These are phyloP conservation scores for Thraustochytrium striatum DNA, from an alignment of 352 stramenopile species.

Conservation along the genomic window DNA sequence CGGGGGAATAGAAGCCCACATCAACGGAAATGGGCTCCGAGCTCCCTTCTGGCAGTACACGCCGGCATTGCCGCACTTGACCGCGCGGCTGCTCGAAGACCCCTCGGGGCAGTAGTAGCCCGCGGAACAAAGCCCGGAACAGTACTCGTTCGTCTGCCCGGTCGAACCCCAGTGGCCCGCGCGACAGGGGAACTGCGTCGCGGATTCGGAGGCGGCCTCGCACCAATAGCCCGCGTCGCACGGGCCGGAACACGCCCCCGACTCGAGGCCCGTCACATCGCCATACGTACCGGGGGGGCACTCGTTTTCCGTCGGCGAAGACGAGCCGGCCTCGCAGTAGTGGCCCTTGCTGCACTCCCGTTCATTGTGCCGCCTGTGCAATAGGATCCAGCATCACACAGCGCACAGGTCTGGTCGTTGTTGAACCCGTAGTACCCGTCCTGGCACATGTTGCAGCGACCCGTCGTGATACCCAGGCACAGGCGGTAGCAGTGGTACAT, in stretches of 20 bases:
- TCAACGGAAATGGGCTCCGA: slow-evolving; percentile 3
- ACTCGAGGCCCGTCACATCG: slow-evolving; percentile 18
- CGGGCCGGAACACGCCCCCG: slow-evolving; percentile 11
- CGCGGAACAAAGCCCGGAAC: slow-evolving; percentile 30
- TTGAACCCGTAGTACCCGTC: slow-evolving; percentile 43
- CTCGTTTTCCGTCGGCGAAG: slow-evolving; percentile 21
- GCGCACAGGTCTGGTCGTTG: slow-evolving; percentile 51
- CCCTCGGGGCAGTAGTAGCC: slow-evolving; percentile 49
- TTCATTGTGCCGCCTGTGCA: background rate
- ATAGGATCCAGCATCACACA: slow-evolving; percentile 60
- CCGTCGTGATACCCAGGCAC: slow-evolving; percentile 30
- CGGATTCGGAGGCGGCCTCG: background rate
- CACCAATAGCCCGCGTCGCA: slow-evolving; percentile 47
- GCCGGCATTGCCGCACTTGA: slow-evolving; percentile 31
- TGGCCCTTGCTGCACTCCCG: slow-evolving; percentile 52
- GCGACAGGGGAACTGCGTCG: slow-evolving; percentile 45
- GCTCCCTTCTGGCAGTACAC: slow-evolving; percentile 48
- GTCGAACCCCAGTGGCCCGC: slow-evolving; percentile 45
- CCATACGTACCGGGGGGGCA: slow-evolving; percentile 50
- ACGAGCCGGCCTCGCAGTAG: slow-evolving; percentile 52
- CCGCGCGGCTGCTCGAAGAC: background rate
- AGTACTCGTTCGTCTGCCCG: slow-evolving; percentile 46
- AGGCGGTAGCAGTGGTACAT: slow-evolving; percentile 48
- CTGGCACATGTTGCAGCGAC: slow-evolving; percentile 43
- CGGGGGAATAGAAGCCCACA: slow-evolving; percentile 47